Evolutionary conservation across 768 basidiomycete genomes (phyloP).

Genomic region (Auricularia sp.): DNA sequence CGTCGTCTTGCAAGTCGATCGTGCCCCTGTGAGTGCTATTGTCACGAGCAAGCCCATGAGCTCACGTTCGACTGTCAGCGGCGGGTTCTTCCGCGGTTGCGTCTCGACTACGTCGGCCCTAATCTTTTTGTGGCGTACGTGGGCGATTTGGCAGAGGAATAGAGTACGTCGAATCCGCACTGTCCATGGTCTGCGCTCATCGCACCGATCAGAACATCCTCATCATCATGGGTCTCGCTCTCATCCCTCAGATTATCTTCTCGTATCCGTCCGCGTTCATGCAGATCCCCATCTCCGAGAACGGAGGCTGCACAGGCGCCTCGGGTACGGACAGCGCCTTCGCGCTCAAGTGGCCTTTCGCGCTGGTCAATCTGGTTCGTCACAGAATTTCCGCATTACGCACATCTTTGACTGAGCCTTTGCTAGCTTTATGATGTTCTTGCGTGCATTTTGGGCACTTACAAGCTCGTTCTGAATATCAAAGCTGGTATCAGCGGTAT

Average conservation of each 20-base stretch:
- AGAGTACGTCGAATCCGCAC: not conserved
- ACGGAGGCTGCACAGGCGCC: not conserved
- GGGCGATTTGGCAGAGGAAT: not conserved
- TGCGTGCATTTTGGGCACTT: not conserved
- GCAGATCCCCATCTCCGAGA: not conserved
- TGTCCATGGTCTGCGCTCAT: not conserved
- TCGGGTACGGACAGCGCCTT: not conserved
- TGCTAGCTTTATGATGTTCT: not conserved
- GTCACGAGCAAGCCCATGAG: no score
- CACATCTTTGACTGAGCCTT: no score
- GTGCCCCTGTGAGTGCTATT: not conserved
- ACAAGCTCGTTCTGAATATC: not conserved
- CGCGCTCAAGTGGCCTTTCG: conserved; percentile 1
- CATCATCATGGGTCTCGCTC: not conserved
- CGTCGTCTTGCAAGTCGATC: not conserved
- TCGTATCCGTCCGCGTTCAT: conserved; percentile 1
- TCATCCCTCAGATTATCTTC: conserved; percentile 1
- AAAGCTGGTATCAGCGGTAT: not conserved
- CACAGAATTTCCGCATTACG: no score
- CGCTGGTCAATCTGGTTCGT: not conserved
- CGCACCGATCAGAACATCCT: not conserved
- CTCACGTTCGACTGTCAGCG: not conserved
- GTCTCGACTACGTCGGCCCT: not conserved
- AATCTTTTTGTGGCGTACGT: not conserved
- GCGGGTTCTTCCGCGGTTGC: not conserved